phyloP scores from a whole-genome alignment of 768 basidiomycete species.

The Daedaleopsis sinensis region DNA sequence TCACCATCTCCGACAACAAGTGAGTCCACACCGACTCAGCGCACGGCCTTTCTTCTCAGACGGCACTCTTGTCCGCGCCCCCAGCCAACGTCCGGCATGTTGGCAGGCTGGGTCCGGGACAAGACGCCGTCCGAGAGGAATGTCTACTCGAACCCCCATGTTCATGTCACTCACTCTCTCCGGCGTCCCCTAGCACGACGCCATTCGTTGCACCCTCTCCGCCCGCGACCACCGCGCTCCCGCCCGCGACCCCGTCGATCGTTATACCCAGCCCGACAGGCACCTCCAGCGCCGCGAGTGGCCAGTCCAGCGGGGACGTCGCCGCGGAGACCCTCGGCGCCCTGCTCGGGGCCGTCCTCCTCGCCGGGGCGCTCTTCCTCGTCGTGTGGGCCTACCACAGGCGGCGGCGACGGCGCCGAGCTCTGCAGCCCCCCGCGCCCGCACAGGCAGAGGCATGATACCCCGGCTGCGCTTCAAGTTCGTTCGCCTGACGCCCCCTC shows the following conservation, averaged over 20 bases:
- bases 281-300: background rate
- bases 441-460: background rate
- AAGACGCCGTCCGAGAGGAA: too few species aligned
- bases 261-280: conserved; percentile 11
- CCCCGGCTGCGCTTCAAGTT: too few species aligned
- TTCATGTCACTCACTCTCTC: background rate
- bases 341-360: conserved; percentile 14
- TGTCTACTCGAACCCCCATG: background rate
- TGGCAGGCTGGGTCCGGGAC: too few species aligned
- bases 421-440: background rate
- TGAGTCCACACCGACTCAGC: background rate
- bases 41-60: too few species aligned
- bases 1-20: conserved; percentile 23
- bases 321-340: conserved; percentile 25
- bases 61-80: too few species aligned
- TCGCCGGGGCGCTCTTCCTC: conserved; percentile 3
- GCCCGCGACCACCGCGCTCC: conserved; percentile 16
- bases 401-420: conserved; percentile 14
- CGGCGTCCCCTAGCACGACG: conserved; percentile 16
- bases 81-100: too few species aligned
- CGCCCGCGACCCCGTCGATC: conserved; percentile 13
- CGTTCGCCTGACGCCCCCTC: too few species aligned
- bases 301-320: conserved; percentile 21
- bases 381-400: background rate
- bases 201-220: conserved; percentile 23